Evolutionary conservation across 331 rosid species (phyloP), one percentile per base, ranked within the genome.

Genomic region (Malus hybrid): DNA sequence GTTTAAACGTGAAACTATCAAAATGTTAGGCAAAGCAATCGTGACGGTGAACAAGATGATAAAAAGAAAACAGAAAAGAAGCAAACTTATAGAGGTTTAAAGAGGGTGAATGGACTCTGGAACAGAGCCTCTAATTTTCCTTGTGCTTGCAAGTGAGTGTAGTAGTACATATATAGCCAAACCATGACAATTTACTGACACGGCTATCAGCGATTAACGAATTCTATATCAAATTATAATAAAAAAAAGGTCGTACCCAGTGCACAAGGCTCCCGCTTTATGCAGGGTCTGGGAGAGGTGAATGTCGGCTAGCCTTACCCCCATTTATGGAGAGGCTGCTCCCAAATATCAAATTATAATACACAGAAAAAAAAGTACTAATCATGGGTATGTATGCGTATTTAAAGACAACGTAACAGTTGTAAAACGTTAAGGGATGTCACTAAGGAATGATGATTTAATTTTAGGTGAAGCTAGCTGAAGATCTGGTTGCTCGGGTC

Each of bases 401-500:
- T 39, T 39, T 39, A 42, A 42, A 42, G 46, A 33, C 50, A 18
- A 64, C 6, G 33, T 6, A 44, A 60, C 27, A 15, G 62, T 16
- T 44, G 19, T 42, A 55, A 77, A 50, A 31, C 27, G 16, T 48
- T 1, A 46, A 50, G 33, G n/a, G 27, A 52, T 10, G 24, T 22
- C 3, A 16, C 31, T 32, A 28, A 62, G 14, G 10, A 62, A 62
- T 12, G n/a, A 69, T 60, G 19, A 16, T n/a, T 13, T 31, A 9
- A 29, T 76, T 77, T 22, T 13, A 95, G 99, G 97, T 95, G 80
- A 90, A 92, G 74, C 87, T 95, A 78, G 99, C 99, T 6, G 99
- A 95, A 80, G 97, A 86, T 42, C 88, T 91, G 87, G 89, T 95
- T n/a, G 77, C 99, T 72, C 76, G 97, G 69, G 86, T 92, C 76